Conservation (phyloP, 2,329 filamentous ascomycete species). For the Golovinomyces cichoracearum region DNA sequence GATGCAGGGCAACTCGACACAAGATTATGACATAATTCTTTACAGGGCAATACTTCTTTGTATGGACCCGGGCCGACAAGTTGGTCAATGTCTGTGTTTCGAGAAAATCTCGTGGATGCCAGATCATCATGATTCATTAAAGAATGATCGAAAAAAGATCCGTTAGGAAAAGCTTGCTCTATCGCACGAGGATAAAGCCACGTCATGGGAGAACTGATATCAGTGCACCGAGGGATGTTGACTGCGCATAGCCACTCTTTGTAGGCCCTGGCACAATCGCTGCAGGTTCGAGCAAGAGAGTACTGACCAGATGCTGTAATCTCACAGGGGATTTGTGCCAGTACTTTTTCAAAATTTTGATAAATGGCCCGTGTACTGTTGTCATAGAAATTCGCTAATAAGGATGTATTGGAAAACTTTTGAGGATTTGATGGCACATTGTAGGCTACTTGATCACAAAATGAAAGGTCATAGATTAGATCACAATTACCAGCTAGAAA, state of each 20-base stretch:
- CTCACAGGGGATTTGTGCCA: constrained; percentile 70
- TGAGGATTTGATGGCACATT: constrained; percentile 60
- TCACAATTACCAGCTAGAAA: constrained; percentile 49
- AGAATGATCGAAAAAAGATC: constrained; percentile 22
- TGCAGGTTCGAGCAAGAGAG: constrained; percentile 53
- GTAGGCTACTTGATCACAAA: constrained; percentile 74
- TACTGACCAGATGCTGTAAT: constrained; percentile 47
- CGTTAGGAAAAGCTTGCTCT: constrained; percentile 42
- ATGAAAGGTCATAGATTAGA: constrained; percentile 61
- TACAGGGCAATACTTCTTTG: constrained; percentile 73
- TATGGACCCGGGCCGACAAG: constrained; percentile 62
- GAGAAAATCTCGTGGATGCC: constrained; percentile 19
- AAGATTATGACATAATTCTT: constrained; percentile 64
- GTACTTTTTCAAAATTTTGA: constrained; percentile 50
- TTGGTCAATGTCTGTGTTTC: constrained; percentile 48
- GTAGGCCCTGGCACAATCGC: constrained; percentile 55
- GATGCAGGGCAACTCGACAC: constrained; percentile 60
- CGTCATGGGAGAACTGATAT: constrained; percentile 34
- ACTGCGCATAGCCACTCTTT: constrained; percentile 90
- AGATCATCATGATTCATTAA: constrained; percentile 16
- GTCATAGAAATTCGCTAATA: constrained; percentile 53
- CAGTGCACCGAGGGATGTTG: constrained; percentile 72
- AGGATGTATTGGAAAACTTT: constrained; percentile 30
- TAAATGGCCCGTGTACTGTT: constrained; percentile 42
- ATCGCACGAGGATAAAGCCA: constrained; percentile 41